A percentile compares a stretch with the other conserved stretches of the same genome.
These are phyloP conservation scores for Nicotiana undulata DNA, from an alignment of 257 asterid species.

Conservation along the genomic window DNA sequence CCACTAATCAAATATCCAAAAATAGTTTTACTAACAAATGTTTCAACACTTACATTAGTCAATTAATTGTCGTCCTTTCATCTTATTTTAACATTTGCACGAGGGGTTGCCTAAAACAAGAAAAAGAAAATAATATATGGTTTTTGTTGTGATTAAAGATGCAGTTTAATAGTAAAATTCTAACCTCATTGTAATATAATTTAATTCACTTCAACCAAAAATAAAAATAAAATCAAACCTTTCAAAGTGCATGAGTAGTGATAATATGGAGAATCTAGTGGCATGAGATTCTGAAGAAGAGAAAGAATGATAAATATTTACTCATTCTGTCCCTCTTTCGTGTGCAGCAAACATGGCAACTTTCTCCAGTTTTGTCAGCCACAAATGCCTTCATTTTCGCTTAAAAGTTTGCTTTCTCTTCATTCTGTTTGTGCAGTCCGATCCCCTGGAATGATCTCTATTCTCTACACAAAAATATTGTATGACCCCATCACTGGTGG, in stretches of 20 bases:
- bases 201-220: too few species aligned
- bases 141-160: too few species aligned
- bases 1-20: not conserved
- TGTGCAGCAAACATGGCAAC: conserved; percentile 8
- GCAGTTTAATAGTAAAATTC: too few species aligned
- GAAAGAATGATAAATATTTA: not conserved
- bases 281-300: not conserved
- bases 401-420: not conserved
- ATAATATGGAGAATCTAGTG: not conserved
- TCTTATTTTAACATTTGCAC: too few species aligned
- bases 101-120: too few species aligned
- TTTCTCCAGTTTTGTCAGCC: not conserved
- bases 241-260: not conserved
- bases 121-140: too few species aligned
- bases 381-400: not conserved
- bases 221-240: too few species aligned
- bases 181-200: too few species aligned
- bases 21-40: too few species aligned
- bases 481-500: not conserved
- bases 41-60: not conserved
- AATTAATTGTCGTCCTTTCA: too few species aligned
- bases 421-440: not conserved
- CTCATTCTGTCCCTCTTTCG: not conserved
- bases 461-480: not conserved
- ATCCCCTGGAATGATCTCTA: not conserved